Conservation (phyloP, 371 early-diverging fungal genomes). For the Choanephora cucurbitarum region DNA sequence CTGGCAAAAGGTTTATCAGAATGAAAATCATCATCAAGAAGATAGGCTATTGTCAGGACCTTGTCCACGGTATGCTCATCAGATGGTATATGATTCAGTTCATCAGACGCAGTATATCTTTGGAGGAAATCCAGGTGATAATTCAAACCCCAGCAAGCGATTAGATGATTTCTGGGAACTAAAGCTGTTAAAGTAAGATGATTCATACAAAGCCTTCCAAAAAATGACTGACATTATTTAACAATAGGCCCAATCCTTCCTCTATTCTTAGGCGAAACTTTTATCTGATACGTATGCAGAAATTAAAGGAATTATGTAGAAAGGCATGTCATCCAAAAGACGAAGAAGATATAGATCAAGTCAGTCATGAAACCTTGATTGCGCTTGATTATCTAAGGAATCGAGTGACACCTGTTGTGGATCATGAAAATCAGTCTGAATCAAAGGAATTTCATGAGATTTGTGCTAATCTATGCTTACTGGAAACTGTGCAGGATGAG, state of each 20-base stretch:
- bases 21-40: slow-evolving; percentile 61
- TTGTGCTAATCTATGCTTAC: slow-evolving; percentile 57
- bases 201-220: slow-evolving; percentile 24
- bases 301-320: slow-evolving; percentile 67
- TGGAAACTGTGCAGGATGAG: no score
- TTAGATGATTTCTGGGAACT: slow-evolving; percentile 90
- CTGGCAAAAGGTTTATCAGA: slow-evolving; percentile 77
- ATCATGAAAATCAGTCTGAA: slow-evolving; percentile 66
- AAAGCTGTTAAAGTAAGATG: slow-evolving; percentile 62
- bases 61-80: slow-evolving; percentile 86
- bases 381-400: slow-evolving; percentile 74
- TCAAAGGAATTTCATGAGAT: slow-evolving; percentile 63
- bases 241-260: slow-evolving; percentile 61
- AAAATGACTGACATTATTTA: no score
- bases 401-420: slow-evolving; percentile 62
- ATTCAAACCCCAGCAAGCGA: slow-evolving; percentile 51
- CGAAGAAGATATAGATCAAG: not conserved
- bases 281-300: slow-evolving; percentile 67
- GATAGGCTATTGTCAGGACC: slow-evolving; percentile 82
- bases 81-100: slow-evolving; percentile 72
- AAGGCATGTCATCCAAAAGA: slow-evolving; percentile 31
- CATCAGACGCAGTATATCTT: slow-evolving; percentile 73
- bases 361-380: slow-evolving; percentile 22
- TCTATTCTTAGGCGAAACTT: slow-evolving; percentile 65
- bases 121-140: slow-evolving; percentile 90